phyloP scores from a whole-genome alignment of 164 flowering plant species.

The Chloranthus sessilifolius region DNA sequence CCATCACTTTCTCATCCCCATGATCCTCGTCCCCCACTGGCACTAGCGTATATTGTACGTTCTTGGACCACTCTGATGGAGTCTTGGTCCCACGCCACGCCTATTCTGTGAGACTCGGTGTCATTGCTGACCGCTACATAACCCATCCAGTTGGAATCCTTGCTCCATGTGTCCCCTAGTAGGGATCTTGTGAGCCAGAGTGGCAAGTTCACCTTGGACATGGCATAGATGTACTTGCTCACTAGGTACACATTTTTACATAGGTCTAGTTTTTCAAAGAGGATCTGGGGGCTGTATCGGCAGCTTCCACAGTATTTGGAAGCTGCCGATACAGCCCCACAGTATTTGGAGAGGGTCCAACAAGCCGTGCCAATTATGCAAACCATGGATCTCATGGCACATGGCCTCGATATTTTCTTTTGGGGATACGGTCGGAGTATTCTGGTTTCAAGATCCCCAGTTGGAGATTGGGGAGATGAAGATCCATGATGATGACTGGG shows the following conservation, averaged over 20 bases:
- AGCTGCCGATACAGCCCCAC: conserved; percentile 45
- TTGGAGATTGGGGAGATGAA: no score
- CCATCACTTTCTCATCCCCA: no score
- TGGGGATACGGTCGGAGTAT: conserved; percentile 50
- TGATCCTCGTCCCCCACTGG: conserved; percentile 24
- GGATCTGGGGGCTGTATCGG: conserved; percentile 27
- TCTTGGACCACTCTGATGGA: conserved; percentile 52
- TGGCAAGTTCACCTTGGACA: conserved; percentile 50
- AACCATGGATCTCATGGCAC: conserved; percentile 54
- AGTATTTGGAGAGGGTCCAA: conserved; percentile 58
- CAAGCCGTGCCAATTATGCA: conserved; percentile 28
- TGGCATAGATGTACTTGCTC: conserved; percentile 55
- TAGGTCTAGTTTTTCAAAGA: conserved; percentile 41
- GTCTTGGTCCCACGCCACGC: conserved; percentile 63
- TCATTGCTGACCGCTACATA: conserved; percentile 56
- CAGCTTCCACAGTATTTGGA: conserved; percentile 62
- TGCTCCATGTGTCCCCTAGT: conserved; percentile 42
- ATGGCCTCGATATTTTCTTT: conserved; percentile 35
- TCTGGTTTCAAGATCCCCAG: no score
- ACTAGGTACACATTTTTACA: conserved; percentile 37
- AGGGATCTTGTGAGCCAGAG: conserved; percentile 41
- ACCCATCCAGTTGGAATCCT: conserved; percentile 77
- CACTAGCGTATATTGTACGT: conserved; percentile 35
- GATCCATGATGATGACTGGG: no score
- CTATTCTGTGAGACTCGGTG: conserved; percentile 38